Percentiles rank a stretch among this genome's conserved stretches.
These are phyloP conservation scores for Rhododendron vialii DNA, from an alignment of 148 eudicot genomes.

Conservation along the genomic window DNA sequence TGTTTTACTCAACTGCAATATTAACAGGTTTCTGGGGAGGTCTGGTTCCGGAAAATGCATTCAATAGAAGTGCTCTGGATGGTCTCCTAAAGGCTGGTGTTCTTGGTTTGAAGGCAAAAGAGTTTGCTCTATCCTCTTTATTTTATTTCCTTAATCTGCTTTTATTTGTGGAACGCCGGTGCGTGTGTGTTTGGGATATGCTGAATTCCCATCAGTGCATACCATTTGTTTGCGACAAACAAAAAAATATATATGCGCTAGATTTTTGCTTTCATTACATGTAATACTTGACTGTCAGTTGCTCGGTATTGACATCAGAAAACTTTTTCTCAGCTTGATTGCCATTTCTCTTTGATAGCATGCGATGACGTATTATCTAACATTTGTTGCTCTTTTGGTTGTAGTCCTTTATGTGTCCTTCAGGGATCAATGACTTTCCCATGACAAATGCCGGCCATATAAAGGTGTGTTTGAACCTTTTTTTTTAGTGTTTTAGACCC, in stretches of 20 bases:
- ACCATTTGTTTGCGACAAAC: not conserved
- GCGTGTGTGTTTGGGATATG: not conserved
- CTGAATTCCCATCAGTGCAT: too few relatives aligned
- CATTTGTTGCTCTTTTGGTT: conserved; percentile 9
- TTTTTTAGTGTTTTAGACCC: not conserved
- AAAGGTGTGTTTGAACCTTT: conserved; percentile 44
- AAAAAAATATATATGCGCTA: too few relatives aligned
- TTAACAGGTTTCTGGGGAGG: conserved; percentile 98
- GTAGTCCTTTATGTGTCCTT: conserved; percentile 98
- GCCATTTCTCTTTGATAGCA: not conserved
- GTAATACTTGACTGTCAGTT: not conserved
- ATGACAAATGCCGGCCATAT: conserved; percentile 87
- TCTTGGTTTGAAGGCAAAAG: conserved; percentile 86
- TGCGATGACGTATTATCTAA: not conserved
- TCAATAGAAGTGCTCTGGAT: conserved; percentile 66
- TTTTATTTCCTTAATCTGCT: not conserved
- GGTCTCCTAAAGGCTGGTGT: conserved; percentile 75
- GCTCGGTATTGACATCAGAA: not conserved
- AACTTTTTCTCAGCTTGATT: not conserved
- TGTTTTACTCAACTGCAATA: not conserved
- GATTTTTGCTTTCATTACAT: not conserved
- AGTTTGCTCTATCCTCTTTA: not conserved
- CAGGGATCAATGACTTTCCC: conserved; percentile 96
- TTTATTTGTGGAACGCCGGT: not conserved
- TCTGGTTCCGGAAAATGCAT: conserved; percentile 94